Evolutionary conservation across 768 basidiomycete genomes (phyloP).

Genomic region (Tylopilus intermedius): DNA sequence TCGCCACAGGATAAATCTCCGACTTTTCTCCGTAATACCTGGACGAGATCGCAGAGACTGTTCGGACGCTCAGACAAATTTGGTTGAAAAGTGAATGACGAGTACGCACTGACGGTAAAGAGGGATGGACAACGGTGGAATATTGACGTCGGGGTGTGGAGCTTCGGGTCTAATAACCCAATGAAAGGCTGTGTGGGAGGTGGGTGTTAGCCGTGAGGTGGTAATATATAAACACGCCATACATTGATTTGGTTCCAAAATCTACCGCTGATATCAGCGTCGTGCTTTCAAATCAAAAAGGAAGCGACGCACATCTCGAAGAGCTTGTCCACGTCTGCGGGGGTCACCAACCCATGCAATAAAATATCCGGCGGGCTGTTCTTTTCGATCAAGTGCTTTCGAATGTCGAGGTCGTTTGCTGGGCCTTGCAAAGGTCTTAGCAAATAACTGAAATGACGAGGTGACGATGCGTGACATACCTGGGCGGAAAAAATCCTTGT

Average conservation of each 20-base stretch:
- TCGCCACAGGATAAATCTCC: slow-evolving; percentile 80
- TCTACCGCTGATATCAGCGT: slow-evolving; percentile 32
- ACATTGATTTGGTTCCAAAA: slow-evolving; percentile 72
- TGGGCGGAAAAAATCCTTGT: slow-evolving; percentile 74
- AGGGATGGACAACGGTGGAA: slow-evolving; percentile 86
- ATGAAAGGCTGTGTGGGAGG: slow-evolving; percentile 46
- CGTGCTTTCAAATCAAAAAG: background rate
- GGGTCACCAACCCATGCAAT: slow-evolving; percentile 72
- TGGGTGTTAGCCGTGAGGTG: background rate
- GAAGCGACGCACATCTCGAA: slow-evolving; percentile 65
- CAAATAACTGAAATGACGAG: background rate
- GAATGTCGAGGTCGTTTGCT: slow-evolving; percentile 63
- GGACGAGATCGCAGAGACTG: slow-evolving; percentile 84
- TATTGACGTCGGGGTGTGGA: slow-evolving; percentile 76
- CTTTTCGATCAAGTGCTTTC: slow-evolving; percentile 68
- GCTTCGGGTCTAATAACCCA: slow-evolving; percentile 70
- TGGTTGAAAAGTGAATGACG: background rate
- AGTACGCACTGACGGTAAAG: slow-evolving; percentile 73
- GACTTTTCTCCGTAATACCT: slow-evolving; percentile 75
- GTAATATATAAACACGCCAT: slow-evolving; percentile 17
- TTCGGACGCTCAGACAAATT: background rate
- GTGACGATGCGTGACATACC: slow-evolving; percentile 35
- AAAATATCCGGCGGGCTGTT: slow-evolving; percentile 80
- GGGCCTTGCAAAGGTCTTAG: slow-evolving; percentile 42
- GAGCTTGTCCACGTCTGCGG: slow-evolving; percentile 75